A percentile compares a stretch with the other conserved stretches of the same genome.
Evolutionary conservation across 2,329 filamentous ascomycete genomes (phyloP).

Genomic region (Colletotrichum lentis): DNA sequence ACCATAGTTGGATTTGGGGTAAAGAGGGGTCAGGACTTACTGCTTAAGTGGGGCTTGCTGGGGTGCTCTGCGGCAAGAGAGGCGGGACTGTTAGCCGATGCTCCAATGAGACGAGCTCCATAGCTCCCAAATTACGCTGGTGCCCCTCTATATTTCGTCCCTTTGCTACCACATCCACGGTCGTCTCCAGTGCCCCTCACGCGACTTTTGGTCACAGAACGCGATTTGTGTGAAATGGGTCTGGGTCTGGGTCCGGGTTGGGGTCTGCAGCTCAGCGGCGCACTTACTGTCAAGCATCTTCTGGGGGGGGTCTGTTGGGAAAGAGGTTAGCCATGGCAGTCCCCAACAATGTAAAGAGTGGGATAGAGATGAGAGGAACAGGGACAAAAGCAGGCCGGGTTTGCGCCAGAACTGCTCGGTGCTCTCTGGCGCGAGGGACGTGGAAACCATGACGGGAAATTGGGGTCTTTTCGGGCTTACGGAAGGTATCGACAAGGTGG

Average conservation of each 20-base stretch:
- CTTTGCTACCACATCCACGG: conserved; percentile 5
- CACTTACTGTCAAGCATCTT: conserved; percentile 74
- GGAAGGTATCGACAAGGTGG: conserved; percentile 77
- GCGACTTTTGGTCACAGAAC: conserved; percentile 32
- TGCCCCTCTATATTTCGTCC: conserved; percentile 33
- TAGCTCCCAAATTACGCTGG: conserved; percentile 15
- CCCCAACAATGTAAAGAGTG: conserved; percentile 18
- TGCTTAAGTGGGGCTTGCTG: conserved; percentile 71
- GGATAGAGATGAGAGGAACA: neutral
- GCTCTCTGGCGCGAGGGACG: conserved; percentile 8
- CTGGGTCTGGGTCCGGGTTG: conserved; percentile 11
- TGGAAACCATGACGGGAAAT: conserved; percentile 6
- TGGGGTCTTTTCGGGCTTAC: conserved; percentile 54
- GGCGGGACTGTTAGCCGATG: conserved; percentile 47
- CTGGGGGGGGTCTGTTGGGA: conserved; percentile 64
- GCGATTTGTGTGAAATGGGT: conserved; percentile 3
- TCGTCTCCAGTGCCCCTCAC: conserved; percentile 35
- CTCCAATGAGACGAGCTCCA: conserved; percentile 28
- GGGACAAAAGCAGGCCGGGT: neutral
- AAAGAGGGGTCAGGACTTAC: conserved; percentile 54
- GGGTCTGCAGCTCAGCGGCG: conserved; percentile 30
- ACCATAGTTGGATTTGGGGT: conserved; percentile 32
- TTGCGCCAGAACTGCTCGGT: conserved; percentile 2
- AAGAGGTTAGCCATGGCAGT: conserved; percentile 15
- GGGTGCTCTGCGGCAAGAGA: conserved; percentile 66